phyloP scores from a whole-genome alignment of 352 stramenopile genomes.

The Phytophthora pluvialis region DNA sequence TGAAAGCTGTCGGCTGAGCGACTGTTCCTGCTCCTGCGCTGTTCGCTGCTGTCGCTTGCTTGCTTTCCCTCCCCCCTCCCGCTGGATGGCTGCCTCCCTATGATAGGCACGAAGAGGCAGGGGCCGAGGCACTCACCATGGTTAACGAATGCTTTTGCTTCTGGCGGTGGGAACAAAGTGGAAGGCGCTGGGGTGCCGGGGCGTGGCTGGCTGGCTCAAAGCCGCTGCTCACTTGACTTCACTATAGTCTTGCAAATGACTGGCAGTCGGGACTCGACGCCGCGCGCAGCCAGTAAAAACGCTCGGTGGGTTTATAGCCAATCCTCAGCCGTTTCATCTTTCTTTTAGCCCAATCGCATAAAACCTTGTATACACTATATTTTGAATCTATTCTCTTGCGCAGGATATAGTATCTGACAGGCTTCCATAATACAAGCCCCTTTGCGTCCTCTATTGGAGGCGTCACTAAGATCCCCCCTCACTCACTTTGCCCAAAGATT shows the following conservation, averaged over 20 bases:
- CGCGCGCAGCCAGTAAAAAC: conserved; percentile 46
- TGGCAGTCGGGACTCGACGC: conserved; percentile 70
- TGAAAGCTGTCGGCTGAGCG: background rate
- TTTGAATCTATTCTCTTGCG: background rate
- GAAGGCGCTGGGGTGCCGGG: conserved; percentile 16
- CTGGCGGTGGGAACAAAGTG: conserved; percentile 83
- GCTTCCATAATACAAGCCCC: background rate
- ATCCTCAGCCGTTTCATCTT: conserved; percentile 11
- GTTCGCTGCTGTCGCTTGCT: background rate
- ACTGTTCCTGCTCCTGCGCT: conserved; percentile 14
- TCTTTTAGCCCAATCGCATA: conserved; percentile 38
- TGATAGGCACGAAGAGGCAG: background rate
- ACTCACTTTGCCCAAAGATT: conserved; percentile 18
- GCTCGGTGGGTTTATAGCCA: conserved; percentile 35
- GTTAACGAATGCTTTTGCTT: conserved; percentile 89
- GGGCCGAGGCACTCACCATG: conserved; percentile 61
- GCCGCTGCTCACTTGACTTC: conserved; percentile 52
- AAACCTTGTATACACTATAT: background rate
- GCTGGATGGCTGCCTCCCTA: conserved; percentile 8
- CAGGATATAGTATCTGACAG: conserved; percentile 9
- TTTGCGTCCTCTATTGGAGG: conserved; percentile 2
- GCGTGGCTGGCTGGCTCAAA: conserved; percentile 42
- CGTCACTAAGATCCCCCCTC: conserved; percentile 38
- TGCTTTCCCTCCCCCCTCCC: background rate
- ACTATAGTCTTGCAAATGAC: conserved; percentile 80